Conservation (phyloP, 139 green algal genomes). For the Micractinium sp. region DNA sequence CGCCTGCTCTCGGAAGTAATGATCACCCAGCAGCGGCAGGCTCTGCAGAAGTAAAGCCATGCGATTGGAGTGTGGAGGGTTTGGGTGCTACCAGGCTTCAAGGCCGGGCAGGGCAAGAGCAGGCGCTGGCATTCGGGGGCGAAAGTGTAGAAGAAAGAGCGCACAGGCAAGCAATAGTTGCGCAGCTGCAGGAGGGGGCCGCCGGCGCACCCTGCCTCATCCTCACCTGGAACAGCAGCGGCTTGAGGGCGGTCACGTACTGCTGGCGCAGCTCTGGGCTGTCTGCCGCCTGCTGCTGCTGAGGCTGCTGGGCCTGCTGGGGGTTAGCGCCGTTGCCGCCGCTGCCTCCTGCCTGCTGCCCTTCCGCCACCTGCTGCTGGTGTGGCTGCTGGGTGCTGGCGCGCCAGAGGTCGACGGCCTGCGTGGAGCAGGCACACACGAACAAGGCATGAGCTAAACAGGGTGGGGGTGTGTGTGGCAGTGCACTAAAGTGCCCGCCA, state of each 20-base stretch:
- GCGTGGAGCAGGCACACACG: not conserved
- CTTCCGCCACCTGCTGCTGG: not conserved
- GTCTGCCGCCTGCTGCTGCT: not conserved
- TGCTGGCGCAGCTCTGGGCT: conserved; percentile 10
- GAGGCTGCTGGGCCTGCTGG: not conserved
- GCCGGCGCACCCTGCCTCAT: too few species aligned
- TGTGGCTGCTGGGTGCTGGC: not conserved
- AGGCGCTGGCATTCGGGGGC: too few species aligned
- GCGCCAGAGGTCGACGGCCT: conserved; percentile 22
- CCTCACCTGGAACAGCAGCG: conserved; percentile 30
- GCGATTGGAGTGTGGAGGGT: too few species aligned
- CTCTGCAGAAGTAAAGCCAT: not conserved
- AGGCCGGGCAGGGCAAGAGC: too few species aligned
- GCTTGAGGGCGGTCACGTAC: conserved; percentile 10
- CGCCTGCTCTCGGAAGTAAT: conserved; percentile 17
- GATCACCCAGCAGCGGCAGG: not conserved
- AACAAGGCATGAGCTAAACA: not conserved
- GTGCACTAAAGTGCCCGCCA: too few species aligned
- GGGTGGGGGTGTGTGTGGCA: too few species aligned
- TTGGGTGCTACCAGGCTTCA: too few species aligned
- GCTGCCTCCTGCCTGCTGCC: not conserved
- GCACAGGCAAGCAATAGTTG: not conserved
- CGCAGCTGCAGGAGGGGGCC: too few species aligned
- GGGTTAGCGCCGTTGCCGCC: not conserved
- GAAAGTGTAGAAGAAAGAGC: too few species aligned